Base-by-base conservation (phyloP, 257 asterid species). In the Cordia subcordata region DNA sequence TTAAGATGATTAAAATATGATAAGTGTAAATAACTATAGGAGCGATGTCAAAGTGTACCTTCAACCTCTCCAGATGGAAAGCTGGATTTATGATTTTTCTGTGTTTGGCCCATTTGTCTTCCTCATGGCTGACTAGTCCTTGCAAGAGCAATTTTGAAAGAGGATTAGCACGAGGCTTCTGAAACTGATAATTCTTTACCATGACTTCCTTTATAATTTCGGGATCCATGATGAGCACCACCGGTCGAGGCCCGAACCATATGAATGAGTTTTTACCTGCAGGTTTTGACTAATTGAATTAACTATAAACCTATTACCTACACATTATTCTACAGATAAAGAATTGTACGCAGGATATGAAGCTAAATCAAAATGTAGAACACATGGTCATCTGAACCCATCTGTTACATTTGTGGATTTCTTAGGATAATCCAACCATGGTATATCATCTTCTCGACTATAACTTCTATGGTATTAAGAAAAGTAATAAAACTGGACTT, bases 81-180 rank as follows among this genome's bases (percentile, higher is more conserved):
- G 88, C 84, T 13, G 95, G 85, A 70, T 65, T 82, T 65, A 86
- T 62, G 62, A 86, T 49, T 60, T 67, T 86, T 49, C 93, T 70
- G 51, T 81, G 87, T 49, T 83, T 86, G n/a, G 77, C 66, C 93
- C 93, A 84, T 72, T 75, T 71, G 2, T 82, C 81, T 13, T 58
- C 68, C 12, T 84, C 93, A 13, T 50, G 38, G 16, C 0, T 5
- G 1, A 52, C 59, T 3, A 84, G 37, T 20, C 90, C 95, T 40
- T 66, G 65, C 0, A 54, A 66, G 11, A 78, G 71, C 53, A 81
- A 53, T 60, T 32, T 72, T 11, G 62, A n/a, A 0, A 72, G 62
- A 13, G 93, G 95, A 69, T 77, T 79, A 1, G 58, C 14, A 42
- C n/a, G 54, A 1, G 64, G 60, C 75, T 77, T 84, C 37, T 58